These are phyloP conservation scores for Yamadazyma sp. DNA, from an alignment of 805 yeast species.

Conservation along the genomic window DNA sequence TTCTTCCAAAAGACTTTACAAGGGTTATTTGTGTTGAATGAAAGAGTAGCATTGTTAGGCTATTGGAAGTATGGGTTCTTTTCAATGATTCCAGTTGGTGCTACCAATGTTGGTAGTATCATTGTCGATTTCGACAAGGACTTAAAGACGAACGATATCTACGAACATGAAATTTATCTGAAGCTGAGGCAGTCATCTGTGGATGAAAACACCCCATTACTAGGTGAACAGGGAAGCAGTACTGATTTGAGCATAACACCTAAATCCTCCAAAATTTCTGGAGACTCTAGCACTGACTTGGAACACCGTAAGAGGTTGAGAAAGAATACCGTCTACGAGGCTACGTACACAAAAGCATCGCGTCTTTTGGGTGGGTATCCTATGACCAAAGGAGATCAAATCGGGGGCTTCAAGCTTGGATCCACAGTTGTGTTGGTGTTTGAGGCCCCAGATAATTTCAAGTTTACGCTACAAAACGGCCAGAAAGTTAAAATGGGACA, in stretches of 20 bases:
- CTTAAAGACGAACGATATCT: constrained; percentile 76
- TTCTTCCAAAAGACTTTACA: constrained; percentile 86
- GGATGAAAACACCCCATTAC: constrained; percentile 34
- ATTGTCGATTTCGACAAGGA: constrained; percentile 89
- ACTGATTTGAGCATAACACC: constrained; percentile 4
- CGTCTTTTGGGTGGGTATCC: constrained; percentile 82
- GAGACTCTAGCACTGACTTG: neutral
- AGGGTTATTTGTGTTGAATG: constrained; percentile 87
- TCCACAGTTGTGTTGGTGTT: constrained; percentile 95
- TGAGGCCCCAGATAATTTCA: constrained; percentile 86
- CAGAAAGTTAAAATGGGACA: constrained; percentile 85
- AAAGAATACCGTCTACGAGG: constrained; percentile 88
- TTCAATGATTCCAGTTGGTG: constrained; percentile 99
- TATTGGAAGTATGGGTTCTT: constrained; percentile 97
- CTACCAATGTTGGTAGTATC: constrained; percentile 97
- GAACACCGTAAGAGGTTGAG: constrained; percentile 29
- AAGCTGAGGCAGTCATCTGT: constrained; percentile 16
- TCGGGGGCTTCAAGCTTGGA: constrained; percentile 96
- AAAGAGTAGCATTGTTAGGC: constrained; percentile 92
- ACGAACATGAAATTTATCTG: constrained; percentile 48
- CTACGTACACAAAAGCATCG: constrained; percentile 82
- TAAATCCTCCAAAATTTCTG: neutral
- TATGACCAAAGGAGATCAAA: constrained; percentile 84
- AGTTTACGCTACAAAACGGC: constrained; percentile 69
- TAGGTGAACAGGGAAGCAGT: constrained; percentile 13